These are phyloP conservation scores for Aspergillus fischeri DNA, from an alignment of 2,329 filamentous ascomycete species.

Conservation along the genomic window DNA sequence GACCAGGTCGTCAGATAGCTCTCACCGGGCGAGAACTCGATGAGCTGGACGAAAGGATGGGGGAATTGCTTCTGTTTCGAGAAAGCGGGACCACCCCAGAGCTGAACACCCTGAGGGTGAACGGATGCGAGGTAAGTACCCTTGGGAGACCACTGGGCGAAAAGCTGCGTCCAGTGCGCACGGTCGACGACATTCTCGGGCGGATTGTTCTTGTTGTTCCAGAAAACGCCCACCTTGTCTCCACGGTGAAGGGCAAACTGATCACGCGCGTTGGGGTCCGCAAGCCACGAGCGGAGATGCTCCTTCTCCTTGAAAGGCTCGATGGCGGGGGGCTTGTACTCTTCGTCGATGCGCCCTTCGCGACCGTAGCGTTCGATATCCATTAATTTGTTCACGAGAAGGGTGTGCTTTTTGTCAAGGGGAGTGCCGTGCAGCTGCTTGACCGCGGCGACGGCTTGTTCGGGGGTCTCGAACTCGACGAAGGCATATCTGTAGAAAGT, in stretches of 20 bases:
- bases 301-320: conserved; percentile 87
- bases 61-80: conserved; percentile 87
- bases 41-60: conserved; percentile 90
- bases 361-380: conserved; percentile 95
- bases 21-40: conserved; percentile 92
- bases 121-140: conserved; percentile 94
- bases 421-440: conserved; percentile 81
- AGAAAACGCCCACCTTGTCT: conserved; percentile 90
- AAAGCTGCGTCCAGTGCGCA: conserved; percentile 95
- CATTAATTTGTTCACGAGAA: conserved; percentile 95
- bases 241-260: conserved; percentile 93
- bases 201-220: conserved; percentile 93
- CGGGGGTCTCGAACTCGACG: conserved; percentile 88
- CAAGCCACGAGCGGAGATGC: conserved; percentile 89
- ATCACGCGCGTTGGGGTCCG: conserved; percentile 82
- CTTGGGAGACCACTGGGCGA: conserved; percentile 95
- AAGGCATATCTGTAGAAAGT: conserved; percentile 72
- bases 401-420: conserved; percentile 94
- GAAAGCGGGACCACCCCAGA: conserved; percentile 92
- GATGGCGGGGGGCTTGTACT: conserved; percentile 77
- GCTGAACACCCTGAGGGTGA: conserved; percentile 91
- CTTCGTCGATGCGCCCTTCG: conserved; percentile 88
- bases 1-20: conserved; percentile 97
- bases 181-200: conserved; percentile 89
- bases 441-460: conserved; percentile 83